Base-by-base conservation (phyloP, 352 stramenopile genomes). In the Thraustotheca clavata region DNA sequence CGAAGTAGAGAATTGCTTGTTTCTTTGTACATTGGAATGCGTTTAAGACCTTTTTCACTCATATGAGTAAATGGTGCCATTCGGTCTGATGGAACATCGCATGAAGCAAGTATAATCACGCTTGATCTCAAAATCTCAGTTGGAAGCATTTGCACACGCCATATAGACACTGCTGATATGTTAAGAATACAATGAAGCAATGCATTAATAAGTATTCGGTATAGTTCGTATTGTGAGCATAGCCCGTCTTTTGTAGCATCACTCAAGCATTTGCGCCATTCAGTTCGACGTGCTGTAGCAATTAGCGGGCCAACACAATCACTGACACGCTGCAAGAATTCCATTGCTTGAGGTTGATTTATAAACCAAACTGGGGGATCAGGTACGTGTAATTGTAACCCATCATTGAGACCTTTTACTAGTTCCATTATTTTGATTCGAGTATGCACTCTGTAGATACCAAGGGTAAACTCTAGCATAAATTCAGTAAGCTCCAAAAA, bases 11-110 rank as follows among this genome's bases (percentile, higher is more conserved):
- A 34, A 0, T 69, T 59, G 2, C 43, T 24, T 14, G 62, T 66
- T 60, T 87, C 80, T 31, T 76, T 83, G 55, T 81, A 86, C 2
- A 93, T 49, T 9, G 68, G 48, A 4, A 91, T 57, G n/a, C 80
- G 77, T 39, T 79, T 87, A 20, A 90, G 82, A 29, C 81, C 74
- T 6, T 70, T 60, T 31, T 89, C 79, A 8, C 75, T 71, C 68
- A 73, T 83, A 18, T 81, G 60, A 2, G 82, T 18, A 52, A 93
- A 93, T 4, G 83, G 76, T 29, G 71, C 27, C 1, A 89, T 27
- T 9, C 83, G 72, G 60, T 93, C 81, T 0, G 79, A 76, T 0
- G 78, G 79, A 7, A 89, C 57, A 6, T 83, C 72, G 0, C 77
- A 87, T 18, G 71, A 75, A 18, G 76, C 77, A 5, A 92, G 68